phyloP scores from a whole-genome alignment of 495 filamentous ascomycete genomes.

The Xeromyces bisporus region DNA sequence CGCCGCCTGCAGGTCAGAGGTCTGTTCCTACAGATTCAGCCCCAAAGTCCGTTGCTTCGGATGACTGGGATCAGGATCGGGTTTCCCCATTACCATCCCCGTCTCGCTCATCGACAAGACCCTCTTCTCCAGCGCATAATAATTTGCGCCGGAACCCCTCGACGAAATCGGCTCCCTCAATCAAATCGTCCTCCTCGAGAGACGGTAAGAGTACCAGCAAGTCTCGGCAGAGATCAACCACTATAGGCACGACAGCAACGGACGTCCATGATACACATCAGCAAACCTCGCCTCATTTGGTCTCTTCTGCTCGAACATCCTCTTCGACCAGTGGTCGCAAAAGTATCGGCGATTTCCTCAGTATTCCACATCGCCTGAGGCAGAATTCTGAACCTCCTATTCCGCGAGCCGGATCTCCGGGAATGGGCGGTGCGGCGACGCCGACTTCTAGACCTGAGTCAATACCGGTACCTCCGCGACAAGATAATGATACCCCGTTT shows the following conservation, averaged over 20 bases:
- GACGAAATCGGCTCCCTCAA: conserved; percentile 49
- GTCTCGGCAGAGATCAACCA: conserved; percentile 66
- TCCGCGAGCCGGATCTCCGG: conserved; percentile 40
- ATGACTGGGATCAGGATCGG: conserved; percentile 20
- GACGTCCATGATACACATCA: conserved; percentile 38
- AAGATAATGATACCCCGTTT: conserved; percentile 79
- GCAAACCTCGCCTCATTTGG: conserved; percentile 39
- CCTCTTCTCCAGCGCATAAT: conserved; percentile 18
- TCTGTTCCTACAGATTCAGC: conserved; percentile 9
- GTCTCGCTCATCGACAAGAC: conserved; percentile 32
- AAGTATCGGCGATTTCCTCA: conserved; percentile 80
- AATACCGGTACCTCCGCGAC: conserved; percentile 51
- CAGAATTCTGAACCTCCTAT: conserved; percentile 57
- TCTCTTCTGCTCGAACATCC: conserved; percentile 53
- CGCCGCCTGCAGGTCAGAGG: conserved; percentile 4
- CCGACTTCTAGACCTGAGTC: conserved; percentile 58
- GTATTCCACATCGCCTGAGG: conserved; percentile 50
- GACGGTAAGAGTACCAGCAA: conserved; percentile 34
- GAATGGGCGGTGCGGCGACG: conserved; percentile 39
- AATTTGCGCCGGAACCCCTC: conserved; percentile 46
- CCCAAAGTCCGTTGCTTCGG: conserved; percentile 13
- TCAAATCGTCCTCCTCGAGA: conserved; percentile 50
- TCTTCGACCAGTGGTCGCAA: conserved; percentile 70
- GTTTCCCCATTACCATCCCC: conserved; percentile 39
- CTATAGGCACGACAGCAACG: conserved; percentile 59